These are phyloP conservation scores for Asterochloris sp. DNA, from an alignment of 139 green algal species.

Conservation along the genomic window DNA sequence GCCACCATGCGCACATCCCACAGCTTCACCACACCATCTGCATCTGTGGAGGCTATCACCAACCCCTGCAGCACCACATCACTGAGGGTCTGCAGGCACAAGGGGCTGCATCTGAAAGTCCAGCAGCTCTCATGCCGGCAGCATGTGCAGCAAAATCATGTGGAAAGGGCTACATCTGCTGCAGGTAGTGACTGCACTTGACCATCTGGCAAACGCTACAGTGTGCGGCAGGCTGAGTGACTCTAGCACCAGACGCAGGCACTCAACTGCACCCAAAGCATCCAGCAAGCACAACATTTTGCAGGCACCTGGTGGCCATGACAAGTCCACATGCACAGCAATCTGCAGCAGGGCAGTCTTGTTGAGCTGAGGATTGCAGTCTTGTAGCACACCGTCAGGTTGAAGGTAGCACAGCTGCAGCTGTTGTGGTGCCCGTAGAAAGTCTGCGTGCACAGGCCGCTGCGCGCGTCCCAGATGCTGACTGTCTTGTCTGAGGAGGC, in stretches of 20 bases:
- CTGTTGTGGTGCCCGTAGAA: constrained; percentile 83
- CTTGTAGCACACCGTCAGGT: constrained; percentile 28
- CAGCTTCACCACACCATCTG: constrained; percentile 78
- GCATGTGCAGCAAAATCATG: not conserved
- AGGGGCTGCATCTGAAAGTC: not conserved
- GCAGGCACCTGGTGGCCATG: no score
- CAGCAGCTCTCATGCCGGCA: not conserved
- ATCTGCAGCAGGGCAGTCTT: no score
- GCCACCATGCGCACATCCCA: constrained; percentile 86
- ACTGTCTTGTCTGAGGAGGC: constrained; percentile 84
- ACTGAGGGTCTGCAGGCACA: no score
- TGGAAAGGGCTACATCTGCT: not conserved
- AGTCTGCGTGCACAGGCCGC: constrained; percentile 69
- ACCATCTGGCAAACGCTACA: no score
- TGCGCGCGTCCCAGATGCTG: constrained; percentile 75
- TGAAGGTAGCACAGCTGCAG: constrained; percentile 66
- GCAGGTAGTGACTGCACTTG: not conserved
- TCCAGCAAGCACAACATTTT: no score
- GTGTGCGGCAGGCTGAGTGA: no score
- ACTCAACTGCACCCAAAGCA: no score
- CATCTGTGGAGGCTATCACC: constrained; percentile 57
- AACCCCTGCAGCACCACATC: constrained; percentile 5
- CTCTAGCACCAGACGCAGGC: no score
- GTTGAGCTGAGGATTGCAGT: not conserved
- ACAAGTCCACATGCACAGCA: no score